phyloP scores from a whole-genome alignment of 225 moss, liverwort and hornwort genomes.

The Ulota crispa region DNA sequence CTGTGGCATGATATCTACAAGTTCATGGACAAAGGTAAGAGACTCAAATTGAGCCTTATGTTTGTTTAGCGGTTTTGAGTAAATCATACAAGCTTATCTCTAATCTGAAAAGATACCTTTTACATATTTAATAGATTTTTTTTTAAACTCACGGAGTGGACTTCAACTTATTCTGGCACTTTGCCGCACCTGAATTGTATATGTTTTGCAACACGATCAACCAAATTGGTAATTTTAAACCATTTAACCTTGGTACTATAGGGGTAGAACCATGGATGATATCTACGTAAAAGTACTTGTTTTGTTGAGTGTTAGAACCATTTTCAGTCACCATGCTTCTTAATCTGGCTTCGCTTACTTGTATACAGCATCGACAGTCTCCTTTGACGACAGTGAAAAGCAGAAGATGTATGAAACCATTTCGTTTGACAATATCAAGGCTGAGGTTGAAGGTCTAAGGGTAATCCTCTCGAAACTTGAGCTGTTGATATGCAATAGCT shows the following conservation, averaged over 20 bases:
- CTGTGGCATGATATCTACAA: slow-evolving; percentile 81
- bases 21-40: slow-evolving; percentile 74
- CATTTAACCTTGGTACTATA: not conserved
- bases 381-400: slow-evolving; percentile 76
- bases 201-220: not conserved
- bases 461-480: slow-evolving; percentile 39
- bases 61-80: not conserved
- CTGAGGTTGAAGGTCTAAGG: slow-evolving; percentile 73
- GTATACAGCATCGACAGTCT: slow-evolving; percentile 61
- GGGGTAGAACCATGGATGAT: not conserved
- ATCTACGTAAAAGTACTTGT: not conserved
- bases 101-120: too few relatives aligned
- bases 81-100: not conserved
- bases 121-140: too few relatives aligned
- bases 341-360: not conserved
- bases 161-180: not conserved
- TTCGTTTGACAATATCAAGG: slow-evolving; percentile 57
- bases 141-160: too few relatives aligned
- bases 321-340: not conserved
- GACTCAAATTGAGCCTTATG: not conserved
- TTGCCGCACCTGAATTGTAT: not conserved
- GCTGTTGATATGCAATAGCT: not conserved
- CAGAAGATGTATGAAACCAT: slow-evolving; percentile 66
- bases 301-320: not conserved
- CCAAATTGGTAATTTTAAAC: not conserved